Evolutionary conservation across 1,284 basidiomycete species (phyloP), one percentile per base, ranked within the genome.

Genomic region (Dichomitus squalens): DNA sequence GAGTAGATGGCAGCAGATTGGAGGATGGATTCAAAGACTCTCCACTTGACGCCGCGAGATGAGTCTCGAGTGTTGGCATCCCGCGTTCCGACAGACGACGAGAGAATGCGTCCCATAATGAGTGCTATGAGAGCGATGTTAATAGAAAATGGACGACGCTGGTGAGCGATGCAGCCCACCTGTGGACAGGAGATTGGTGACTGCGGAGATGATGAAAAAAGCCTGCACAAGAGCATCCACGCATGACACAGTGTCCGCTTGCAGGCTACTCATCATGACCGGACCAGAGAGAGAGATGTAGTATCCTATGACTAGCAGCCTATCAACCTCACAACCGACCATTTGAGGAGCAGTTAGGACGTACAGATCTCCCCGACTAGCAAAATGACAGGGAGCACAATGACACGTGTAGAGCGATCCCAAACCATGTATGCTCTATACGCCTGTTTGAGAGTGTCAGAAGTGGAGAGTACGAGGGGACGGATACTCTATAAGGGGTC

Each of bases 1-100:
- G 61, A 63, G 49, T 63, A 63, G 31, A 63, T 58, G 0, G 61
- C 61, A 1, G 61, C 61, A 12, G 61, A 63, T 25, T 60, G 61
- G 20, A 63, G 51, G 44, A 63, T 57, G 6, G 61, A 60, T 53
- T 63, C 61, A 39, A 63, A 36, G 23, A 63, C 61, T n/a, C 57
- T 53, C 56, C 56, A 63, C 18, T 58, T 44, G 25, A 23, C 25
- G 25, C 41, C n/a, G 7, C 41, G 25, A 9, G 25, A 44, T 14
- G 25, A 29, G 23, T 14, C 23, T 7, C 41, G 41, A 18, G 41
- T 21, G 41, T 27, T 18, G 41, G 29, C 41, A 25, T 44, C 41
- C 21, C 29, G 41, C 25, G 4, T 29, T 29, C 41, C 41, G 16
- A 44, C 23, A 18, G 41, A 44, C 7, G 49, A 49, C 51, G 54